Evolutionary conservation across 257 asterid species (phyloP), one percentile per base, ranked within the genome.

Genomic region (Penstemon davidsonii): DNA sequence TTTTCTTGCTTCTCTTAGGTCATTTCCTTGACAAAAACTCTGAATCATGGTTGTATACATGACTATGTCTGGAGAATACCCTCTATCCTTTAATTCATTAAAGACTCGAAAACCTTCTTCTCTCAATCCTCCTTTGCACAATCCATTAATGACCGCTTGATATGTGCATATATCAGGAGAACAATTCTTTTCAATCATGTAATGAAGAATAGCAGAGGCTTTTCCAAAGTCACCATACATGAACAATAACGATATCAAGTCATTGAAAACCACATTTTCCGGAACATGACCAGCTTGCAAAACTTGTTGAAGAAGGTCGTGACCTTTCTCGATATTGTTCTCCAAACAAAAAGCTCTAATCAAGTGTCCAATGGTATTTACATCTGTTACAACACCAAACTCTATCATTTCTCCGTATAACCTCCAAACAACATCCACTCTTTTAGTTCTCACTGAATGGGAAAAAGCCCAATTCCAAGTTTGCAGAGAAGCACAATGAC

Each of bases 41-140:
- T 76, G 69, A 75, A 91, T 85, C 83, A 88, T 79, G 46, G 87
- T 82, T 37, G 97, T 78, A 60, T 86, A 88, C 96, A 88, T 82
- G 60, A 80, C 86, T 70, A 78, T 77, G 66, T 88, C 87, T 1
- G 86, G 92, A 78, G 63, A 70, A 84, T 91, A 79, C 37, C 97
- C 97, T 76, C 96, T 80, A 19, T 68, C 75, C 79, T 83, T 91
- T 65, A 88, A 73, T 73, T 86, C 85, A 38, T 76, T 84, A 68
- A 91, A 88, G 67, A 91, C 75, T 7, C 84, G 78, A 44, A 86
- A 69, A 72, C 79, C 92, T 73, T 86, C 95, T 51, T 73, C 60
- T 39, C 63, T 51, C 85, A 79, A 76, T 37, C 73, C 72, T 40
- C 79, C 79, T 76, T 79, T 79, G 73, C 86, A 82, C 18, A 88